phyloP scores from a whole-genome alignment of 768 basidiomycete genomes.

The Sistotremastrum suecicum region DNA sequence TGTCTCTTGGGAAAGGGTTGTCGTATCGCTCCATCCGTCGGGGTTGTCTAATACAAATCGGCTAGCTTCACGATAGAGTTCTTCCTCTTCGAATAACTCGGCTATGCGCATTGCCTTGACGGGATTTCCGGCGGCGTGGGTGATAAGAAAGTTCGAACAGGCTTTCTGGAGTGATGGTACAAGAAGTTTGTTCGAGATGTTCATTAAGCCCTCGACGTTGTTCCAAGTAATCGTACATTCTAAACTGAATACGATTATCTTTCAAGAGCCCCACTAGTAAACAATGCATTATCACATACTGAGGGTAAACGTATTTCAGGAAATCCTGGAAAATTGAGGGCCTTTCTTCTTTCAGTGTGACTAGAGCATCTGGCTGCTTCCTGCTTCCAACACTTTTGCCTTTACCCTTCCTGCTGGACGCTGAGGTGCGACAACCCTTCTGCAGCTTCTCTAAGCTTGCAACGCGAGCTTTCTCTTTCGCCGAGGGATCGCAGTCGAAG shows the following conservation, averaged over 20 bases:
- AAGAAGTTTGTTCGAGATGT: conserved; percentile 80
- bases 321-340: conserved; percentile 88
- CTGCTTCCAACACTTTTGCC: conserved; percentile 8
- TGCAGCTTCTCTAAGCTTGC: conserved; percentile 51
- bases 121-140: conserved; percentile 83
- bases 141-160: conserved; percentile 78
- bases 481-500: conserved; percentile 7
- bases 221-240: conserved; percentile 93
- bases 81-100: conserved; percentile 81
- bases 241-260: conserved; percentile 29
- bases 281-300: conserved; percentile 34
- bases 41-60: conserved; percentile 90
- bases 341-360: conserved; percentile 85
- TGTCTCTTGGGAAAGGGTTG: conserved; percentile 70
- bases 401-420: conserved; percentile 8
- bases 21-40: conserved; percentile 71
- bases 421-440: conserved; percentile 12
- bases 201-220: conserved; percentile 85
- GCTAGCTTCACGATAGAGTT: conserved; percentile 79
- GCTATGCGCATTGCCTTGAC: conserved; percentile 90
- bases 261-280: conserved; percentile 1
- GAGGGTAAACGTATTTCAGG: conserved; percentile 84
- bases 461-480: conserved; percentile 28
- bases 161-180: conserved; percentile 69
- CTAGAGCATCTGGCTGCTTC: conserved; percentile 56